Evolutionary conservation across 1,284 basidiomycete species (phyloP).

Genomic region (Naganishia sp.): DNA sequence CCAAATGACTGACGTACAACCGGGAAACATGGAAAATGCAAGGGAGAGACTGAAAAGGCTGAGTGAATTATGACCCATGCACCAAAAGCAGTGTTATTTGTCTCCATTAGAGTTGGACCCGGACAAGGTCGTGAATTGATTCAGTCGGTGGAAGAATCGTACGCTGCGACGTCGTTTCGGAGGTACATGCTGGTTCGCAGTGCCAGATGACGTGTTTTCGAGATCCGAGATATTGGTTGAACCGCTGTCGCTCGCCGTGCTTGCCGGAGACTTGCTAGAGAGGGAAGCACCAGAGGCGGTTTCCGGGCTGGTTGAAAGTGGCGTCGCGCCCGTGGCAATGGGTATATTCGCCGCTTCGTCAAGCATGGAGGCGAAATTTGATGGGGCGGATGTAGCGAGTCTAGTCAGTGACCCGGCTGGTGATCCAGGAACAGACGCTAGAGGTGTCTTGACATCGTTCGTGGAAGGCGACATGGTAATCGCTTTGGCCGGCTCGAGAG

Average conservation of each 20-base stretch:
- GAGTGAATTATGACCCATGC: slow-evolving; percentile 1
- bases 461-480: slow-evolving; percentile 4
- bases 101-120: slow-evolving; percentile 10
- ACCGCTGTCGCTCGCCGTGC: neutral
- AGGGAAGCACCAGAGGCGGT: neutral
- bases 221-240: slow-evolving; percentile 8
- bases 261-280: neutral
- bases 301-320: neutral
- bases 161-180: slow-evolving; percentile 28
- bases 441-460: neutral
- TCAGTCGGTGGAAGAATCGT: slow-evolving; percentile 29
- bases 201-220: neutral
- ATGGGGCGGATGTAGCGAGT: neutral
- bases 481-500: slow-evolving; percentile 18
- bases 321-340: neutral
- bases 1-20: too few relatives aligned
- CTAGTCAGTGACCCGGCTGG: neutral
- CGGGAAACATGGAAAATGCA: too few relatives aligned
- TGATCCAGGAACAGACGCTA: slow-evolving; percentile 31
- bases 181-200: neutral
- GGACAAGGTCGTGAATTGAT: slow-evolving; percentile 30
- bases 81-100: slow-evolving; percentile 7
- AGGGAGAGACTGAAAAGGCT: neutral
- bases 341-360: neutral
- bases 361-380: neutral